phyloP scores from a whole-genome alignment of 768 basidiomycete genomes.

The Agaricus sinodeliciosus region DNA sequence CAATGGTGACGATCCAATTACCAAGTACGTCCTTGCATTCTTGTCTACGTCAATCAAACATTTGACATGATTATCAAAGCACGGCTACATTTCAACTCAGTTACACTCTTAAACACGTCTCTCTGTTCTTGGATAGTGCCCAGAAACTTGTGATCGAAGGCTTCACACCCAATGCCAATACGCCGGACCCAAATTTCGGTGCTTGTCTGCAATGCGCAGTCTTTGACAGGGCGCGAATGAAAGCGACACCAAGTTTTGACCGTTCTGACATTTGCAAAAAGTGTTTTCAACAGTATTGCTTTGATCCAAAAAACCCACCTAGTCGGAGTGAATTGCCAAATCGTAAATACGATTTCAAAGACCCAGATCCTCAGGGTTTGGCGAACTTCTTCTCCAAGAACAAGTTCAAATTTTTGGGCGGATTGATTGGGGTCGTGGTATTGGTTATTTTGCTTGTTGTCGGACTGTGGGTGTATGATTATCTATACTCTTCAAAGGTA shows the following conservation, averaged over 20 bases:
- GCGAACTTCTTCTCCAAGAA: constrained; percentile 34
- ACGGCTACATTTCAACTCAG: constrained; percentile 52
- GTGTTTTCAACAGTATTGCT: constrained; percentile 53
- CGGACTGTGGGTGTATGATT: constrained; percentile 29
- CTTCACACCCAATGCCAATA: constrained; percentile 52
- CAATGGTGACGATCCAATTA: constrained; percentile 50
- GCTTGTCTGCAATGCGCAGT: constrained; percentile 65
- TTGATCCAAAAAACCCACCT: constrained; percentile 37
- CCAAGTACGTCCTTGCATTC: constrained; percentile 40
- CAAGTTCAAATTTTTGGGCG: constrained; percentile 44
- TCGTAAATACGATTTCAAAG: constrained; percentile 37
- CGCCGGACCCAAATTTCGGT: constrained; percentile 54
- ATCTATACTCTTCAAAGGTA: neutral
- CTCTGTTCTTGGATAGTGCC: constrained; percentile 57
- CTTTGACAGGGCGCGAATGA: constrained; percentile 45
- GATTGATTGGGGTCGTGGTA: constrained; percentile 32
- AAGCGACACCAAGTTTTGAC: constrained; percentile 23
- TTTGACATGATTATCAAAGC: constrained; percentile 23
- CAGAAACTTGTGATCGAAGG: constrained; percentile 49
- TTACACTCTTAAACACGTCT: constrained; percentile 49
- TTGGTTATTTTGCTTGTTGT: constrained; percentile 31
- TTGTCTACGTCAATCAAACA: neutral
- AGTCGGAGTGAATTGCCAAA: constrained; percentile 36
- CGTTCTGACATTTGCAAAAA: constrained; percentile 36
- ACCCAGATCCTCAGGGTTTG: constrained; percentile 52